phyloP scores from a whole-genome alignment of 2,329 filamentous ascomycete genomes.

The Fusarium stilboides region DNA sequence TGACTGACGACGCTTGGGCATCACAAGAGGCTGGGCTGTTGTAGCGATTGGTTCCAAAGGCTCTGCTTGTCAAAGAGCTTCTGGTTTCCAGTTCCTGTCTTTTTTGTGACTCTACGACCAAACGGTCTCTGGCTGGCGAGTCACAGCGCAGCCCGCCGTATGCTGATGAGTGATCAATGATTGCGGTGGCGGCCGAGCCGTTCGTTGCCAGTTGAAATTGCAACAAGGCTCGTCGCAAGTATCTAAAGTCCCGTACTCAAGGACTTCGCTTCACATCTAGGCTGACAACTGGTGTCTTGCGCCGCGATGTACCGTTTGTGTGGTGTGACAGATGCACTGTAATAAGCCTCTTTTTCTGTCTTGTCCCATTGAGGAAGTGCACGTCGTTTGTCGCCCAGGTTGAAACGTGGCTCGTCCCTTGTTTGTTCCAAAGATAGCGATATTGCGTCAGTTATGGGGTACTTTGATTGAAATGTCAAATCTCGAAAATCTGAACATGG shows the following conservation, averaged over 20 bases:
- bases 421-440: slow-evolving; percentile 39
- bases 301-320: slow-evolving; percentile 35
- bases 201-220: slow-evolving; percentile 26
- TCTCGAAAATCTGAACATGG: slow-evolving; percentile 32
- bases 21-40: slow-evolving; percentile 23
- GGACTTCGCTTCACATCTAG: slow-evolving; percentile 29
- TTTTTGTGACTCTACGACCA: slow-evolving; percentile 37
- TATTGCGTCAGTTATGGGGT: slow-evolving; percentile 42
- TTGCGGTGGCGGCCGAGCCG: slow-evolving; percentile 35
- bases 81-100: slow-evolving; percentile 14
- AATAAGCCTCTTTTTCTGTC: slow-evolving; percentile 39
- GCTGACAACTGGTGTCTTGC: slow-evolving; percentile 22
- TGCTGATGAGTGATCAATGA: slow-evolving; percentile 34
- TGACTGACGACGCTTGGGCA: slow-evolving; percentile 46
- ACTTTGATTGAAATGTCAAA: slow-evolving; percentile 36
- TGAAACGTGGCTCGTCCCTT: slow-evolving; percentile 45
- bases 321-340: slow-evolving; percentile 46
- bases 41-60: not conserved
- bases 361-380: slow-evolving; percentile 46
- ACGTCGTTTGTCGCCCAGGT: slow-evolving; percentile 31
- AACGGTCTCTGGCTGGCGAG: slow-evolving; percentile 44
- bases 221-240: not conserved
- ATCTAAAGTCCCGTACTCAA: slow-evolving; percentile 12
- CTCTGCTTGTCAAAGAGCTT: slow-evolving; percentile 16
- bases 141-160: slow-evolving; percentile 39